Evolutionary conservation across 495 filamentous ascomycete genomes (phyloP).

Genomic region (Penicillium salamii): DNA sequence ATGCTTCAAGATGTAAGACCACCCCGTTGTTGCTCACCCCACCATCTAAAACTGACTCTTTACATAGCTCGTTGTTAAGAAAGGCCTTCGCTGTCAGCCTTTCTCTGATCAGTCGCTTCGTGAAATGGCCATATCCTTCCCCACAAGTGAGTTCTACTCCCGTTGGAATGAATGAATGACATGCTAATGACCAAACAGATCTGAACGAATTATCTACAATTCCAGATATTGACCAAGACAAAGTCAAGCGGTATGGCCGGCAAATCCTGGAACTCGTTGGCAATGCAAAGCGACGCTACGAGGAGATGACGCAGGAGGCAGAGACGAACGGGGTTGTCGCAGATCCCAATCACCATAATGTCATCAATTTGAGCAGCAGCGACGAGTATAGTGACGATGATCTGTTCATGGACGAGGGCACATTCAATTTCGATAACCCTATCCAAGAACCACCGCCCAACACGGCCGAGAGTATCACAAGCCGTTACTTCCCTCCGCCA

Average conservation of each 20-base stretch:
- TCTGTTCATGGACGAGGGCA: slow-evolving; percentile 36
- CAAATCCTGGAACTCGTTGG: slow-evolving; percentile 64
- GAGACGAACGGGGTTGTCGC: slow-evolving; percentile 47
- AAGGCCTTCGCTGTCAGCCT: slow-evolving; percentile 57
- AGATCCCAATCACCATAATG: slow-evolving; percentile 58
- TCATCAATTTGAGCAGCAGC: slow-evolving; percentile 65
- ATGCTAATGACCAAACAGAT: slow-evolving; percentile 20
- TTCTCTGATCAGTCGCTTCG: slow-evolving; percentile 79
- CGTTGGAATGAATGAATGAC: not conserved
- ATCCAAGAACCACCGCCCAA: slow-evolving; percentile 5
- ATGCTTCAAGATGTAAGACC: slow-evolving; percentile 54
- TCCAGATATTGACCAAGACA: slow-evolving; percentile 65
- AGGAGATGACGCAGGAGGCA: slow-evolving; percentile 52
- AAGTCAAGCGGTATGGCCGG: slow-evolving; percentile 65
- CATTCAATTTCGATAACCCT: slow-evolving; percentile 32
- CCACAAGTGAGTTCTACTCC: slow-evolving; percentile 47
- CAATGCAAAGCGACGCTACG: slow-evolving; percentile 53
- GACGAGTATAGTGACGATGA: slow-evolving; percentile 57
- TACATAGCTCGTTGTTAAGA: slow-evolving; percentile 57
- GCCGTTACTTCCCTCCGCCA: slow-evolving; percentile 47
- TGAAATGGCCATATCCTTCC: slow-evolving; percentile 78
- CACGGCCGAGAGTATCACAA: slow-evolving; percentile 24
- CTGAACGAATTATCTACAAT: slow-evolving; percentile 61
- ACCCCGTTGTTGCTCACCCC: not conserved
- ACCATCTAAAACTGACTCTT: slow-evolving; percentile 14